These are phyloP conservation scores for Cyclocybe aegerita DNA, from an alignment of 768 basidiomycete species.

Conservation along the genomic window DNA sequence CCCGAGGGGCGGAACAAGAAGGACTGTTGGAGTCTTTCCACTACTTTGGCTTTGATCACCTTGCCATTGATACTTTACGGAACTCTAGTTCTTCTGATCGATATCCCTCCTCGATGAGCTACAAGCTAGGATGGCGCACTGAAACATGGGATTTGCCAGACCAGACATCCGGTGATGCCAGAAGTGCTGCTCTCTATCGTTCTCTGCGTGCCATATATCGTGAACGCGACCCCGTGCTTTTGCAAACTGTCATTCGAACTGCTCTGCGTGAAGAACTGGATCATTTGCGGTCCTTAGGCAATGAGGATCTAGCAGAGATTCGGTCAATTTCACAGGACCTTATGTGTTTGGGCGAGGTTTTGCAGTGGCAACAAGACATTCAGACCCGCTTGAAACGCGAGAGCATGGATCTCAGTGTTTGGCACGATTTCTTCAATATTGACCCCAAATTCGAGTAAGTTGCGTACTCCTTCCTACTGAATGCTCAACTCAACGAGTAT, in stretches of 20 bases:
- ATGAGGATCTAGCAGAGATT: slow-evolving; percentile 81
- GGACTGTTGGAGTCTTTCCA: slow-evolving; percentile 82
- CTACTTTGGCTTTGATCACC: slow-evolving; percentile 84
- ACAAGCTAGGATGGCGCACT: slow-evolving; percentile 90
- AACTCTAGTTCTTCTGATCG: slow-evolving; percentile 26
- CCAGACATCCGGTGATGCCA: slow-evolving; percentile 34
- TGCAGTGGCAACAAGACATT: slow-evolving; percentile 51
- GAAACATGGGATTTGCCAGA: slow-evolving; percentile 94
- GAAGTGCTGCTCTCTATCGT: slow-evolving; percentile 68
- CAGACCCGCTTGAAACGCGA: slow-evolving; percentile 34
- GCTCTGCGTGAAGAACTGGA: slow-evolving; percentile 62
- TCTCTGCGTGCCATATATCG: slow-evolving; percentile 82
- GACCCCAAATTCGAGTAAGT: slow-evolving; percentile 69
- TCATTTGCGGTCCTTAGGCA: slow-evolving; percentile 61
- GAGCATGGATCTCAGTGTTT: slow-evolving; percentile 30
- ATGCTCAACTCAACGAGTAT: slow-evolving; percentile 1
- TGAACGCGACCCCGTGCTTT: slow-evolving; percentile 55
- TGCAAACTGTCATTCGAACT: slow-evolving; percentile 49
- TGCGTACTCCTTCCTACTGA: not conserved
- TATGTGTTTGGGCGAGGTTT: slow-evolving; percentile 80
- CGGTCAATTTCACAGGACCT: slow-evolving; percentile 66
- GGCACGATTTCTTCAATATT: slow-evolving; percentile 46
- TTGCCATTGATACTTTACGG: slow-evolving; percentile 74
- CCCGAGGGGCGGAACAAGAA: slow-evolving; percentile 42
- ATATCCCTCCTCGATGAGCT: slow-evolving; percentile 52